Evolutionary conservation across 176 grass and related monocot species (phyloP).

Genomic region (Hordeum marinum): DNA sequence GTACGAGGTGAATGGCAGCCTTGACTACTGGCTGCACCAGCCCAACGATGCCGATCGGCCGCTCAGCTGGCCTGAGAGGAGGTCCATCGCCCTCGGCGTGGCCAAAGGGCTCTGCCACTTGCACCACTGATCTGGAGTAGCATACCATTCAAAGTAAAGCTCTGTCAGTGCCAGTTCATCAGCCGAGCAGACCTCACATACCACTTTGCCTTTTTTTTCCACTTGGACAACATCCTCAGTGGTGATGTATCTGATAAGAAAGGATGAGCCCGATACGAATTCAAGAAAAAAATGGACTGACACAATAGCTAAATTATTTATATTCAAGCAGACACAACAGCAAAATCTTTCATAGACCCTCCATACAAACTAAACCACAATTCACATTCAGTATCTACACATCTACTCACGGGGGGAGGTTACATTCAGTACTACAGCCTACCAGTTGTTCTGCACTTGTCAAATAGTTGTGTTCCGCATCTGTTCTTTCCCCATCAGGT

Average conservation of each 20-base stretch:
- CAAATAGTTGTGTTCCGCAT: too few species aligned
- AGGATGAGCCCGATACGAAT: background rate
- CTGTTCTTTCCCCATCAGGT: too few species aligned
- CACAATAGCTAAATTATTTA: background rate
- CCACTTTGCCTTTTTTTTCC: constrained; percentile 83
- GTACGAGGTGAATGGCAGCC: too few species aligned
- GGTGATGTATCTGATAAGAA: constrained; percentile 34
- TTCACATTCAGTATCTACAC: too few species aligned
- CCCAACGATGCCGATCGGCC: too few species aligned
- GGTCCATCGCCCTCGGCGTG: too few species aligned
- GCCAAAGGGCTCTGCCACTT: too few species aligned
- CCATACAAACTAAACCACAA: background rate
- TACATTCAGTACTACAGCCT: too few species aligned
- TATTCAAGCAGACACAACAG: background rate
- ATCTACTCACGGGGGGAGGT: too few species aligned
- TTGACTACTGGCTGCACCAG: too few species aligned
- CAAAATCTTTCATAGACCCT: background rate
- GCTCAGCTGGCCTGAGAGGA: too few species aligned
- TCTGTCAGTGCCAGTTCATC: constrained; percentile 81
- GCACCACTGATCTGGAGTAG: constrained; percentile 40
- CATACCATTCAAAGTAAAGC: constrained; percentile 67
- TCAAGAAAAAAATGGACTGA: background rate
- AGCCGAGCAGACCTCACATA: constrained; percentile 71
- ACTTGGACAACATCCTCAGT: constrained; percentile 69
- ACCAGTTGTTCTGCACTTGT: too few species aligned